Conservation (phyloP, 352 stramenopile genomes). For the Pythium phragmitis region DNA sequence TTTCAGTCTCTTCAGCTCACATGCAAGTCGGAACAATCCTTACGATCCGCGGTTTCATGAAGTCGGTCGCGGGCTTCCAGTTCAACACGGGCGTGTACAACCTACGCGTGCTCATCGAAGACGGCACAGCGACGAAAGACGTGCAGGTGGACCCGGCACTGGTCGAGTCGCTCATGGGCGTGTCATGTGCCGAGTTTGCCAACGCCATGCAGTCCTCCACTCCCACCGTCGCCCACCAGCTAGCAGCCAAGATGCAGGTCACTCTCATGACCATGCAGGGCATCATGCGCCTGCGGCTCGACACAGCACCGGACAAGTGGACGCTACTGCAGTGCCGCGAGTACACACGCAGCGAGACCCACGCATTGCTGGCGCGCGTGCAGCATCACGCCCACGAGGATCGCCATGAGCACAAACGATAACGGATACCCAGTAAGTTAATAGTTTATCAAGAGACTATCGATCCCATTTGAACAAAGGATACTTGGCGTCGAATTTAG, state of each 20-base stretch:
- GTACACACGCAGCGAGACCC: constrained; percentile 38
- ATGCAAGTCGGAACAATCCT: constrained; percentile 14
- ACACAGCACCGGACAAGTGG: constrained; percentile 27
- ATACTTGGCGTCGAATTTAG: no score
- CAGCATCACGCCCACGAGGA: constrained; percentile 9
- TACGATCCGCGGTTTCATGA: constrained; percentile 66
- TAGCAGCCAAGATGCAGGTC: constrained; percentile 79
- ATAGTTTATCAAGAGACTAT: no score
- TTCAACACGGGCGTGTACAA: constrained; percentile 71
- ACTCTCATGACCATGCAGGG: constrained; percentile 79
- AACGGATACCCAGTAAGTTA: background rate
- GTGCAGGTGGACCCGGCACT: constrained; percentile 55
- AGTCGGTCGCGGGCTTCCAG: constrained; percentile 82
- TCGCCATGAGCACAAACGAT: background rate
- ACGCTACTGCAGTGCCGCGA: constrained; percentile 55
- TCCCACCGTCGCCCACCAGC: constrained; percentile 49
- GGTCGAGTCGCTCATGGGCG: constrained; percentile 73
- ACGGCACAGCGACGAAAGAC: constrained; percentile 60
- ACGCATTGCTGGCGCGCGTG: constrained; percentile 48
- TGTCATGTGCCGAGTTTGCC: constrained; percentile 64
- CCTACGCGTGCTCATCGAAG: constrained; percentile 73
- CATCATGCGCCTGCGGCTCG: constrained; percentile 55
- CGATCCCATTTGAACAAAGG: no score
- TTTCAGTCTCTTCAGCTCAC: background rate
- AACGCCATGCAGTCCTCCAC: constrained; percentile 61